A percentile compares a stretch with the other conserved stretches of the same genome.
Conservation (phyloP, 176 grass and related monocot species). For the Thalia dealbata region DNA sequence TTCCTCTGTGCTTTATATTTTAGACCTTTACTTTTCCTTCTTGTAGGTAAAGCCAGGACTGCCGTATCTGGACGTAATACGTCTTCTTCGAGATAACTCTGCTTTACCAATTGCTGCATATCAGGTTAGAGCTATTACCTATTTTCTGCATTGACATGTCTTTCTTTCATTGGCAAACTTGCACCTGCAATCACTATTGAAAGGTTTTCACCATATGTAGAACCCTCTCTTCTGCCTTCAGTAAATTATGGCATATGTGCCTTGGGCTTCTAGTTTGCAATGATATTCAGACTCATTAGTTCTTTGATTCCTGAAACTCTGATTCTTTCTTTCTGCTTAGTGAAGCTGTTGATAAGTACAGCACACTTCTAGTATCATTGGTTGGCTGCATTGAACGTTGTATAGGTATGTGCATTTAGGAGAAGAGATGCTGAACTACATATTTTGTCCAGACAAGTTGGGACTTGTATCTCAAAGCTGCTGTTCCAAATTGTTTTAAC, state of each 20-base stretch:
- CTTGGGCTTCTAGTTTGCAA: background rate
- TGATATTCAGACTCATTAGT: background rate
- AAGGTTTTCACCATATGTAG: background rate
- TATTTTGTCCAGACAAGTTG: background rate
- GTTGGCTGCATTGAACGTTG: too few relatives aligned
- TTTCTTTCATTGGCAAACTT: background rate
- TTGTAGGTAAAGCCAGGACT: conserved; percentile 89
- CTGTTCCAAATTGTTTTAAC: background rate
- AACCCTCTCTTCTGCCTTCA: background rate
- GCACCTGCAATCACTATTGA: background rate
- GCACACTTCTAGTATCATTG: too few relatives aligned
- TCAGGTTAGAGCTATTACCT: conserved; percentile 35
- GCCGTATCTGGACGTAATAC: conserved; percentile 83
- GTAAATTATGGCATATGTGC: background rate
- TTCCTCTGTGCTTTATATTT: background rate
- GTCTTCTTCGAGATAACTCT: conserved; percentile 88
- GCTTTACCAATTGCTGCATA: conserved; percentile 91
- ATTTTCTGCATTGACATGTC: background rate
- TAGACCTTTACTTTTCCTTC: conserved; percentile 5
- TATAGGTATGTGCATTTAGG: too few relatives aligned
- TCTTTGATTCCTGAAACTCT: too few relatives aligned
- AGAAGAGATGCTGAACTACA: too few relatives aligned
- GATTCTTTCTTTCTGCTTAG: too few relatives aligned
- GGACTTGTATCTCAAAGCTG: too few relatives aligned
- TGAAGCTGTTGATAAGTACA: too few relatives aligned